Base-by-base conservation (phyloP, 1,284 basidiomycete species). In the Tilletiopsis washingtonensis region DNA sequence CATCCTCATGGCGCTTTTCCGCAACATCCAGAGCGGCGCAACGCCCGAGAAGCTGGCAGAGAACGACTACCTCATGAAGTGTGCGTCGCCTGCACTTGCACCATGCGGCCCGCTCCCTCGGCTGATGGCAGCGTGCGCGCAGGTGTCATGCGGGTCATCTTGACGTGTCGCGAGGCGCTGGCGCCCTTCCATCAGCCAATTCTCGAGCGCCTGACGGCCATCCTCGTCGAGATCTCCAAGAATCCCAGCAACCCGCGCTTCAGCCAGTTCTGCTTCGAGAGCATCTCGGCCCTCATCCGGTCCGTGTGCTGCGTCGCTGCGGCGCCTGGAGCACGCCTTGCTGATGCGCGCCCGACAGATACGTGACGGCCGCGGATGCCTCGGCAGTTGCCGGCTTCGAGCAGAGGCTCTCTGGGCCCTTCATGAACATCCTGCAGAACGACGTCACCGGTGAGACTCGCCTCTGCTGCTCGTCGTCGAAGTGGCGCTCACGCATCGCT, bases 51-150 rank as follows among this genome's bases (percentile, higher is more conserved):
- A 94, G 77, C 81, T 96, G 24, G 89, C 94, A 0, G 91, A 97
- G 74, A 99, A 99, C 69, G 93, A 98, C 73, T 88, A 94, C 75
- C 77, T 97, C 47, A 97, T 97, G 89, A 91, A 90, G 78, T 94
- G 93, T 89, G n/a, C n/a, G n/a, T n/a, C n/a, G n/a, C n/a, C n/a
- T n/a, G n/a, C n/a, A n/a, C n/a, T n/a, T n/a, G n/a, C n/a, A n/a
- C n/a, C n/a, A n/a, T n/a, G n/a, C 43, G 83, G 73, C 20, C 7
- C 19, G n/a, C n/a, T n/a, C n/a, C n/a, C n/a, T n/a, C n/a, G n/a
- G n/a, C n/a, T n/a, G n/a, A n/a, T n/a, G n/a, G n/a, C n/a, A n/a
- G n/a, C n/a, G n/a, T n/a, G n/a, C n/a, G 50, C n/a, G n/a, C n/a
- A n/a, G n/a, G n/a, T n/a, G 83, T 82, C 20, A 93, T 97, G 89